These are phyloP conservation scores for Cyberlindnera maclurae DNA, from an alignment of 805 yeast genomes.

Conservation along the genomic window DNA sequence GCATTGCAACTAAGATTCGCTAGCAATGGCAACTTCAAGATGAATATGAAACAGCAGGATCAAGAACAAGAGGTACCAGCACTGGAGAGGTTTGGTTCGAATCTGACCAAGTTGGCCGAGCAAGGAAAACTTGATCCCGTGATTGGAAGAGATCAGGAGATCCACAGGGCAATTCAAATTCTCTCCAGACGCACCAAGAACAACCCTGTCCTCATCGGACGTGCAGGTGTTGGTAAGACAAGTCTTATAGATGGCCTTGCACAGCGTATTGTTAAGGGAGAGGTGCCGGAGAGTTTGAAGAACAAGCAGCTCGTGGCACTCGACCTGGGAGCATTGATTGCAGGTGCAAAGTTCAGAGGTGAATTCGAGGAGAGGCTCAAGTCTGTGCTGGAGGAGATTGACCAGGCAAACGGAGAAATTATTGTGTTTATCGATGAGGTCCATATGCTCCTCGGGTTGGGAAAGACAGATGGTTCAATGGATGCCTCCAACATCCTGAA, in stretches of 20 bases:
- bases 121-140: slow-evolving; percentile 95
- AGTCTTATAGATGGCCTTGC: slow-evolving; percentile 96
- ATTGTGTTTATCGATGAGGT: slow-evolving; percentile 88
- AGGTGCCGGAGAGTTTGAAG: slow-evolving; percentile 92
- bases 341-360: slow-evolving; percentile 94
- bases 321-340: slow-evolving; percentile 82
- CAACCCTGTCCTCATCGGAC: slow-evolving; percentile 91
- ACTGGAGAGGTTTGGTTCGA: slow-evolving; percentile 75
- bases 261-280: slow-evolving; percentile 83
- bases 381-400: slow-evolving; percentile 74
- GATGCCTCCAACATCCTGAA: slow-evolving; percentile 92
- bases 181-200: slow-evolving; percentile 89
- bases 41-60: slow-evolving; percentile 35
- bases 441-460: slow-evolving; percentile 82
- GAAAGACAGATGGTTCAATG: slow-evolving; percentile 90
- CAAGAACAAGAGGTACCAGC: slow-evolving; percentile 56
- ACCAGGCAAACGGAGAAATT: slow-evolving; percentile 65
- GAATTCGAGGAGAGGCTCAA: slow-evolving; percentile 92
- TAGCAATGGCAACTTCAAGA: slow-evolving; percentile 12
- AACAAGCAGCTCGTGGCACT: slow-evolving; percentile 76
- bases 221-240: slow-evolving; percentile 98
- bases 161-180: slow-evolving; percentile 86
- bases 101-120: slow-evolving; percentile 77
- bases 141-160: slow-evolving; percentile 94
- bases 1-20: slow-evolving; percentile 1